phyloP scores from a whole-genome alignment of 2,329 filamentous ascomycete genomes.

The Lomentospora prolificans region DNA sequence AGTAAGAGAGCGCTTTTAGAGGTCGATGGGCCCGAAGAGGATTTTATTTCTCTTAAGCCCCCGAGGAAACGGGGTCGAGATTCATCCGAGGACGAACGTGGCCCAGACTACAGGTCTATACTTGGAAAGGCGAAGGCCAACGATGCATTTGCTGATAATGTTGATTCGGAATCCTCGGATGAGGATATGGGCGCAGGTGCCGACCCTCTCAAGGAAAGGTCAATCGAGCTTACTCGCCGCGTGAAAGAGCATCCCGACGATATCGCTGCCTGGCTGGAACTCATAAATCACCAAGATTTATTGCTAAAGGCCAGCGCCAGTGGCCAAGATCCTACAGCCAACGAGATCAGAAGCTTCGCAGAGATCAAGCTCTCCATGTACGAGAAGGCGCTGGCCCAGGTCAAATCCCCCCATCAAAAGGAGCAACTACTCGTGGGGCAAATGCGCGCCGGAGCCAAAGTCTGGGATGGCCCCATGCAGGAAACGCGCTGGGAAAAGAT shows the following conservation, averaged over 20 bases:
- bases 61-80: constrained; percentile 24
- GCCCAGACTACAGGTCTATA: constrained; percentile 55
- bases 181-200: constrained; percentile 21
- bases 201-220: constrained; percentile 40
- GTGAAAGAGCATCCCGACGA: constrained; percentile 59
- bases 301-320: constrained; percentile 45
- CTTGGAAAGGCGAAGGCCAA: constrained; percentile 48
- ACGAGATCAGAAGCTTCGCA: constrained; percentile 59
- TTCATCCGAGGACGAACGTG: constrained; percentile 29
- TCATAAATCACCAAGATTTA: constrained; percentile 69
- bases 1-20: not conserved
- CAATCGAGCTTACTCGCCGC: constrained; percentile 50
- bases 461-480: constrained; percentile 60
- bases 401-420: constrained; percentile 33
- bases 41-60: constrained; percentile 25
- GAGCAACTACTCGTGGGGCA: constrained; percentile 56
- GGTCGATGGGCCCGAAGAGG: constrained; percentile 18
- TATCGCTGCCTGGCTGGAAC: constrained; percentile 61
- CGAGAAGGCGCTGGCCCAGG: constrained; percentile 60
- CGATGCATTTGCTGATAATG: constrained; percentile 36
- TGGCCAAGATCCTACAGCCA: constrained; percentile 36
- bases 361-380: constrained; percentile 75
- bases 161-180: constrained; percentile 8
- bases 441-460: constrained; percentile 62
- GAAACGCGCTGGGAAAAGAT: constrained; percentile 51